Conservation (phyloP, 2,329 filamentous ascomycete species). For the Penicillium glabrum region DNA sequence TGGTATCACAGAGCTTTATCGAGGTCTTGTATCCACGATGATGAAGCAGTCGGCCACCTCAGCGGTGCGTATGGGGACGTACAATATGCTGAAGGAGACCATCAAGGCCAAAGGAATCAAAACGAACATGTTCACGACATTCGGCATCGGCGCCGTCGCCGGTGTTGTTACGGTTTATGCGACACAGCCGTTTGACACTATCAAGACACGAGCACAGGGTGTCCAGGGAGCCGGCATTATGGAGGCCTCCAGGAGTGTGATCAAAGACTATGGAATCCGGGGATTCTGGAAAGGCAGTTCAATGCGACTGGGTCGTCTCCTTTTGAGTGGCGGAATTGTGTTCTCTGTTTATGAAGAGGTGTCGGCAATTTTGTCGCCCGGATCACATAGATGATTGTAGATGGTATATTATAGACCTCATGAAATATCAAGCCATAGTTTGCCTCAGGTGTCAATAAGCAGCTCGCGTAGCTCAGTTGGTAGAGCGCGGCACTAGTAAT, state of each 20-base stretch:
- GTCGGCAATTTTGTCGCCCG: constrained; percentile 29
- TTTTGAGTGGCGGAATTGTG: constrained; percentile 66
- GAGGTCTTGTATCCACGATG: constrained; percentile 61
- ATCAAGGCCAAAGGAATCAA: constrained; percentile 49
- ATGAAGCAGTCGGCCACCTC: constrained; percentile 64
- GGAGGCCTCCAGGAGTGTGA: constrained; percentile 57
- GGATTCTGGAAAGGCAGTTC: constrained; percentile 68
- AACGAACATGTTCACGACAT: constrained; percentile 56
- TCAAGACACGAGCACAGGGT: constrained; percentile 62
- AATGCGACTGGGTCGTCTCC: constrained; percentile 64
- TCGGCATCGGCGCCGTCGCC: constrained; percentile 61
- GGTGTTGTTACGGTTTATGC: constrained; percentile 53
- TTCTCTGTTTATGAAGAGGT: constrained; percentile 64
- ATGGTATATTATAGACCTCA: background rate
- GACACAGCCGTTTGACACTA: constrained; percentile 28
- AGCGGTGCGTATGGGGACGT: constrained; percentile 62
- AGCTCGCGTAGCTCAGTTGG: background rate
- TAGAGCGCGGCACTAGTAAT: too few relatives aligned
- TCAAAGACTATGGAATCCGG: constrained; percentile 57
- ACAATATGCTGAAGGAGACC: constrained; percentile 64
- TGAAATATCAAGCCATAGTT: background rate
- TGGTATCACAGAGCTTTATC: constrained; percentile 58
- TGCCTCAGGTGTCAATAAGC: too few relatives aligned
- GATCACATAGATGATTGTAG: background rate
- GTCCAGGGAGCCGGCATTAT: constrained; percentile 57